Conservation (phyloP, 352 stramenopile species). For the Elongisporangium undulatum region DNA sequence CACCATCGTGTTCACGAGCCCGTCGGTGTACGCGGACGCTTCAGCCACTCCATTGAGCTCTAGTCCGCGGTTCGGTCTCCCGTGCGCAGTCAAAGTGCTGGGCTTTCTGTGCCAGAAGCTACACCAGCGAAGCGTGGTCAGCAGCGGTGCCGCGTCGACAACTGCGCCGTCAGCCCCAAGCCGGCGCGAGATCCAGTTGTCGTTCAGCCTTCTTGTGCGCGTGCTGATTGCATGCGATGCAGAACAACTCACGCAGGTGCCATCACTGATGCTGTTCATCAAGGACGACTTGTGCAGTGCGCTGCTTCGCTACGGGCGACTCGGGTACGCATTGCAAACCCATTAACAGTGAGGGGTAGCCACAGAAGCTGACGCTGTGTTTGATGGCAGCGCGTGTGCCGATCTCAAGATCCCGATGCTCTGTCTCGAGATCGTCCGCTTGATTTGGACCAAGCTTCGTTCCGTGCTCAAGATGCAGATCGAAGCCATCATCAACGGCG, state of each 20-base stretch:
- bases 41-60: constrained; percentile 1
- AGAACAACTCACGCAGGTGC: constrained; percentile 36
- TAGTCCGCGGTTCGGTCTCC: constrained; percentile 52
- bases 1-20: constrained; percentile 57
- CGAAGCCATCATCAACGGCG: constrained; percentile 64
- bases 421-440: constrained; percentile 54
- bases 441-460: constrained; percentile 77
- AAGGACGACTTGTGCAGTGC: constrained; percentile 81
- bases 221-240: constrained; percentile 52
- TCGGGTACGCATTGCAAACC: constrained; percentile 33
- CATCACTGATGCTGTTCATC: constrained; percentile 76
- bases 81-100: constrained; percentile 74
- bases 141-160: constrained; percentile 6
- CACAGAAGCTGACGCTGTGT: background rate
- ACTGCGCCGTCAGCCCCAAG: constrained; percentile 16
- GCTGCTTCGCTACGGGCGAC: constrained; percentile 63
- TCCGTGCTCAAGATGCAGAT: constrained; percentile 76
- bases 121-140: constrained; percentile 26
- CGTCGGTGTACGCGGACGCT: constrained; percentile 39
- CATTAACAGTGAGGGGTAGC: background rate
- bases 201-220: constrained; percentile 58
- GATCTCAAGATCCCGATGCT: constrained; percentile 53
- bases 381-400: constrained; percentile 28
- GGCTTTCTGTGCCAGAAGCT: constrained; percentile 83
- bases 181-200: constrained; percentile 63